Conservation (phyloP, 73 alveolate genomes). For the Paramecium pentaurelia region DNA sequence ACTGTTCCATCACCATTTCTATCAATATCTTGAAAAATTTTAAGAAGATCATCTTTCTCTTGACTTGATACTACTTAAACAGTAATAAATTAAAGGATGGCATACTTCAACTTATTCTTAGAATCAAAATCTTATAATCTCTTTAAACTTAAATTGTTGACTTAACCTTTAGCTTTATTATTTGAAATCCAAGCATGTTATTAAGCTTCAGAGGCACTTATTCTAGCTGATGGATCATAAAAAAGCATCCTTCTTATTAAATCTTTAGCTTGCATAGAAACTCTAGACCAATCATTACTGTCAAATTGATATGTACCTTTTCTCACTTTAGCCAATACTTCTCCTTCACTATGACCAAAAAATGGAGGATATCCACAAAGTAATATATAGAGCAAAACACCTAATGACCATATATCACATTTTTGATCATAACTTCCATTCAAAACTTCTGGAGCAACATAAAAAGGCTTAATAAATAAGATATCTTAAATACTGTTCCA, state of each 20-base stretch:
- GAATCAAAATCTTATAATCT: slow-evolving; percentile 47
- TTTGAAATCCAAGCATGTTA: slow-evolving; percentile 26
- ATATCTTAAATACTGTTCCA: slow-evolving; percentile 55
- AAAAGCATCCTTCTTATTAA: slow-evolving; percentile 41
- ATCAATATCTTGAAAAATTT: slow-evolving; percentile 18
- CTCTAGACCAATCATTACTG: slow-evolving; percentile 23
- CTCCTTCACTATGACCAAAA: slow-evolving; percentile 60
- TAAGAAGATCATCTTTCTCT: slow-evolving; percentile 25
- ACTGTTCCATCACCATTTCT: slow-evolving; percentile 50
- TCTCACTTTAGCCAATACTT: slow-evolving; percentile 44
- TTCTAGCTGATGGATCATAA: slow-evolving; percentile 21
- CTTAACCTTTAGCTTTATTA: slow-evolving; percentile 22
- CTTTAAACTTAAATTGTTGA: not conserved
- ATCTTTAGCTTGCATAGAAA: slow-evolving; percentile 62
- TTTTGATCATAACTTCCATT: slow-evolving; percentile 62
- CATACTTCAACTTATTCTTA: slow-evolving; percentile 21
- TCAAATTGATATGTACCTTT: slow-evolving; percentile 45
- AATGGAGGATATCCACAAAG: slow-evolving; percentile 66
- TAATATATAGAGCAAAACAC: slow-evolving; percentile 62
- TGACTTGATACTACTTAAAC: not conserved
- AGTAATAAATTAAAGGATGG: slow-evolving; percentile 15
- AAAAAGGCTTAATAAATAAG: slow-evolving; percentile 15
- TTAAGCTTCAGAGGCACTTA: slow-evolving; percentile 49
- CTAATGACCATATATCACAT: slow-evolving; percentile 70
- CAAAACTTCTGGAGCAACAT: slow-evolving; percentile 71